phyloP scores from a whole-genome alignment of 169 alveolate species.

The Theileria parva region DNA sequence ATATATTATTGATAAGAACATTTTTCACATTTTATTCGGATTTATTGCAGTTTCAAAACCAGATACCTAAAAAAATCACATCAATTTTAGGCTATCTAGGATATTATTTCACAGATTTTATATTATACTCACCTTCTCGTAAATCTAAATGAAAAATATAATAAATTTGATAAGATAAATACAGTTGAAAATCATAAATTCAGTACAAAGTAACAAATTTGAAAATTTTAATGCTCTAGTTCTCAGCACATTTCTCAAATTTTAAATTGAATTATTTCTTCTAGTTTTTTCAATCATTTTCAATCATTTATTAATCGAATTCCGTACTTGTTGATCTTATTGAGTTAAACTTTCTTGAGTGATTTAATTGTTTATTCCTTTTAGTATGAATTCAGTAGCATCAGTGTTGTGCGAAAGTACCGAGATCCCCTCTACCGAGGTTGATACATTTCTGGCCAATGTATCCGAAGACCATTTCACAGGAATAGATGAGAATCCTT shows the following conservation, averaged over 20 bases:
- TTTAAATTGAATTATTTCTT: not conserved
- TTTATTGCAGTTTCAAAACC: not conserved
- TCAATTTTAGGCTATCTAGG: not conserved
- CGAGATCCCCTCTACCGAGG: not conserved
- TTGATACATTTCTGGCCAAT: not conserved
- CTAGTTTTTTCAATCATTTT: not conserved
- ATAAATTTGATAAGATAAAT: not conserved
- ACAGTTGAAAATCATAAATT: not conserved
- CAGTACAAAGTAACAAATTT: not conserved
- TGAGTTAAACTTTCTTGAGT: not conserved
- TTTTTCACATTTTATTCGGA: not conserved
- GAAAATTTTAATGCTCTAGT: not conserved
- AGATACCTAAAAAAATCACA: not conserved
- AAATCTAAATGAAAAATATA: not conserved
- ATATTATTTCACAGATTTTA: not conserved
- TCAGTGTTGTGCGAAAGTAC: not conserved
- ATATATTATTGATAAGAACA: not conserved
- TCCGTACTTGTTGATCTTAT: not conserved
- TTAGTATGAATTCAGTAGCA: conserved; percentile 11
- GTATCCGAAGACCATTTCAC: not conserved
- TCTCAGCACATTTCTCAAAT: not conserved
- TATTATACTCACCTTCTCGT: not conserved
- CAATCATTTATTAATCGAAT: not conserved
- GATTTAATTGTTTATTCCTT: not conserved
- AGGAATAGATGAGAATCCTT: not conserved